Conservation (phyloP, 2,329 filamentous ascomycete species). For the Fonsecaea multimorphosa region DNA sequence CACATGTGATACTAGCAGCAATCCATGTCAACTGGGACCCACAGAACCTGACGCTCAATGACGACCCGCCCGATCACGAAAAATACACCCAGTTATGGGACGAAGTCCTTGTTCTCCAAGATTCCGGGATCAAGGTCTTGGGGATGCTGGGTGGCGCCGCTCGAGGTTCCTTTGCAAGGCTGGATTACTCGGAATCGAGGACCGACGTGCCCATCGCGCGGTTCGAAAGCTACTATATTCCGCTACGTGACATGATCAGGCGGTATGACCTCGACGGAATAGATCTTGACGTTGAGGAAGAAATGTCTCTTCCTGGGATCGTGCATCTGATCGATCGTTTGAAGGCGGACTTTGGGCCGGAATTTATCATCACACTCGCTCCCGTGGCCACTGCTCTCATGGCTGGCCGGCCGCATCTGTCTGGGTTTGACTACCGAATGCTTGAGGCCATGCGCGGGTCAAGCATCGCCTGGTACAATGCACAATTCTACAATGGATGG, state of each 20-base stretch:
- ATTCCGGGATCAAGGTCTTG: slow-evolving; percentile 76
- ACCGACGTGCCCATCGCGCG: slow-evolving; percentile 46
- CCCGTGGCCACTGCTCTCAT: slow-evolving; percentile 80
- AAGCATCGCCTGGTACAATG: slow-evolving; percentile 83
- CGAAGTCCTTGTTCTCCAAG: slow-evolving; percentile 75
- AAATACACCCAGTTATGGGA: slow-evolving; percentile 77
- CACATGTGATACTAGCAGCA: slow-evolving; percentile 85
- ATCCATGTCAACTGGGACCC: slow-evolving; percentile 79
- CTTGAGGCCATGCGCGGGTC: slow-evolving; percentile 71
- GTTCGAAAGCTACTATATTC: slow-evolving; percentile 77
- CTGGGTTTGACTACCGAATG: slow-evolving; percentile 79
- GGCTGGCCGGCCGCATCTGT: slow-evolving; percentile 64
- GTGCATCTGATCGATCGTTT: slow-evolving; percentile 71
- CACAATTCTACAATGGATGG: slow-evolving; percentile 94
- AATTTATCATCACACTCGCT: slow-evolving; percentile 73
- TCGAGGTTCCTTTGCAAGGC: slow-evolving; percentile 70
- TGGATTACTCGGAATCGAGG: slow-evolving; percentile 59
- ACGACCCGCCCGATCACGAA: slow-evolving; percentile 71
- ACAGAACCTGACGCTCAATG: slow-evolving; percentile 75
- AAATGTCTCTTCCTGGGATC: slow-evolving; percentile 70
- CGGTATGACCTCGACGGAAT: slow-evolving; percentile 69
- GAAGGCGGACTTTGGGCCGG: slow-evolving; percentile 55
- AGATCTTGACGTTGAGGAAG: slow-evolving; percentile 81
- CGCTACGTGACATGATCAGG: slow-evolving; percentile 69
- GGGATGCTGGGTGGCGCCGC: slow-evolving; percentile 89